Conservation (phyloP, 805 yeast species). For the Blastobotrys americana region DNA sequence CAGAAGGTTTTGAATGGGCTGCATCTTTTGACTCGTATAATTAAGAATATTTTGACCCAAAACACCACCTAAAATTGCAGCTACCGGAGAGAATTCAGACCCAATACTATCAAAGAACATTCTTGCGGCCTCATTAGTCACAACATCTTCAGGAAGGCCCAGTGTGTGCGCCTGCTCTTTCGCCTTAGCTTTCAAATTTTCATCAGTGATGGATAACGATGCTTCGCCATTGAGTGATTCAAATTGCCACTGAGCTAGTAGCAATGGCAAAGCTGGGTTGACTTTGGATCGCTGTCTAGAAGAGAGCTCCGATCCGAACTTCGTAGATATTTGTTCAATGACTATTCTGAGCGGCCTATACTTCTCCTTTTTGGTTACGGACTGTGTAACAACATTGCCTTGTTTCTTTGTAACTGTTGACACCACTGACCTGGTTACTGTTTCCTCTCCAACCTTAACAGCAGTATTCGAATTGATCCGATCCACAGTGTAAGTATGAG, state of each 20-base stretch:
- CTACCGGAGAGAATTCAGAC: conserved; percentile 71
- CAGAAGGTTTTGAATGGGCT: conserved; percentile 75
- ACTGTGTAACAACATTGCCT: conserved; percentile 26
- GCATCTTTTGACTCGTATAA: conserved; percentile 62
- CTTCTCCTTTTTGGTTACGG: conserved; percentile 34
- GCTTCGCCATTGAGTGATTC: neutral
- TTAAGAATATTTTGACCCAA: conserved; percentile 88
- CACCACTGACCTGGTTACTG: conserved; percentile 38
- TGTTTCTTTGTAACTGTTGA: conserved; percentile 31
- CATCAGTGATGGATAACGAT: conserved; percentile 13
- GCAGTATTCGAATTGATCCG: conserved; percentile 14
- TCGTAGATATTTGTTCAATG: conserved; percentile 18
- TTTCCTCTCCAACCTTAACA: conserved; percentile 45
- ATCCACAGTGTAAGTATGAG: conserved; percentile 39
- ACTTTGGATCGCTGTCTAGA: conserved; percentile 38
- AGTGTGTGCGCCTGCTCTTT: conserved; percentile 20
- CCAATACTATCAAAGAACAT: conserved; percentile 30
- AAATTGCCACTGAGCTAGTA: conserved; percentile 45
- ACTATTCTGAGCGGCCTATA: conserved; percentile 33
- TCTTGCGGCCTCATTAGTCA: conserved; percentile 33
- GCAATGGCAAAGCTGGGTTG: conserved; percentile 51
- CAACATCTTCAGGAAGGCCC: conserved; percentile 41
- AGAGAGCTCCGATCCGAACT: conserved; percentile 10
- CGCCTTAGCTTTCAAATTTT: neutral
- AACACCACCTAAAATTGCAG: conserved; percentile 85